Evolutionary conservation across 1,139 yeast genomes (phyloP).

Genomic region (Taphrina deformans): DNA sequence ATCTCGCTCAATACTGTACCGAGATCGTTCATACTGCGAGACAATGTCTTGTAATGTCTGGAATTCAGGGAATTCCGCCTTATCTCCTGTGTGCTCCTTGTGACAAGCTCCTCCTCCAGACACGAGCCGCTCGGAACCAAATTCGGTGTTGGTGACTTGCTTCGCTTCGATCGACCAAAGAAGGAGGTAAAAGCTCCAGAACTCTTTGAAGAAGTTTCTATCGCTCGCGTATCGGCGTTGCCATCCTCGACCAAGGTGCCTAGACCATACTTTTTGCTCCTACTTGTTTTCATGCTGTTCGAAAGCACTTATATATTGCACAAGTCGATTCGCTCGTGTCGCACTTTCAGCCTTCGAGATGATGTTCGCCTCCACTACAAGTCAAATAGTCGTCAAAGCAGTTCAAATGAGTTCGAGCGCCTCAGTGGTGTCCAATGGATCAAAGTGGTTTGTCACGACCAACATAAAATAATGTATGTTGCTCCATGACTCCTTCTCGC

Average conservation of each 20-base stretch:
- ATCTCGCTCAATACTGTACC: neutral
- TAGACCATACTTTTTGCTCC: slow-evolving; percentile 1
- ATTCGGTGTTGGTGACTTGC: slow-evolving; percentile 1
- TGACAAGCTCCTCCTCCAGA: neutral
- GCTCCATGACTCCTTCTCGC: too few relatives aligned
- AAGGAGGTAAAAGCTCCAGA: slow-evolving; percentile 11
- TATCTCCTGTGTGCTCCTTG: neutral
- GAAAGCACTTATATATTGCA: too few relatives aligned
- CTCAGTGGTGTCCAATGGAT: too few relatives aligned
- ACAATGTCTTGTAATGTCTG: slow-evolving; percentile 18
- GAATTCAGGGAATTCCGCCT: slow-evolving; percentile 2
- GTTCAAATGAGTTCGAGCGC: too few relatives aligned
- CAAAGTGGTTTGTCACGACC: too few relatives aligned
- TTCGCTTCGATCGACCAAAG: slow-evolving; percentile 11
- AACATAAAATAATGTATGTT: too few relatives aligned
- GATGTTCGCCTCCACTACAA: too few relatives aligned
- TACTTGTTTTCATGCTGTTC: slow-evolving; percentile 11
- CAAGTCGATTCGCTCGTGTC: too few relatives aligned
- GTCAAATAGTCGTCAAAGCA: too few relatives aligned
- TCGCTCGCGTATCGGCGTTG: neutral
- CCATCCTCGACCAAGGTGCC: neutral
- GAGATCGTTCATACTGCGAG: slow-evolving; percentile 32
- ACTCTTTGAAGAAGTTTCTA: neutral
- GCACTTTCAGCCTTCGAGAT: too few relatives aligned
- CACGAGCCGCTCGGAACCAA: neutral